phyloP scores from a whole-genome alignment of 2,329 filamentous ascomycete species.

The Aspergillus pseudoterreus region DNA sequence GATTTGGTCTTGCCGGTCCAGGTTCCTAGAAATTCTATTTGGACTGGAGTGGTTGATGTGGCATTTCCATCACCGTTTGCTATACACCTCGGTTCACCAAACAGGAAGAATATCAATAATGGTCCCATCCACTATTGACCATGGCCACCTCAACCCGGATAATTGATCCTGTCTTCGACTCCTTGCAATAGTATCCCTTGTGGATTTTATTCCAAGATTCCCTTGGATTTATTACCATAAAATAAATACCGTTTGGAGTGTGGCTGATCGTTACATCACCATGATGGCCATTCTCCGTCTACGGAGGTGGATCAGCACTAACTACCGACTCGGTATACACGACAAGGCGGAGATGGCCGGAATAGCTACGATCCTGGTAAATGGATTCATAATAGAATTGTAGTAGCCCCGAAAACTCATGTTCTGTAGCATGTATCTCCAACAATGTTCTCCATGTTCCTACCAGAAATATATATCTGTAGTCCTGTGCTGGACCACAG shows the following conservation, averaged over 20 bases:
- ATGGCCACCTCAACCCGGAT: background rate
- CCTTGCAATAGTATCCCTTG: conserved; percentile 1
- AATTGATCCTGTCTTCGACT: background rate
- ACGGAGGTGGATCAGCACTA: background rate
- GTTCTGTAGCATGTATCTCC: no score
- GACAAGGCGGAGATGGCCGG: no score
- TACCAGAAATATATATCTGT: no score
- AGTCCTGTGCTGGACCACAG: no score
- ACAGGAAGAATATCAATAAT: background rate
- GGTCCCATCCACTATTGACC: background rate
- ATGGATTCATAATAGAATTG: no score
- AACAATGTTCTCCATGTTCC: no score
- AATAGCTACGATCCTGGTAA: no score
- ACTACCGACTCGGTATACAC: background rate
- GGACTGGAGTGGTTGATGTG: no score
- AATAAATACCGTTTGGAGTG: background rate
- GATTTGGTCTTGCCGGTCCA: background rate
- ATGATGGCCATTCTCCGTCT: background rate
- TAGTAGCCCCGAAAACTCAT: no score
- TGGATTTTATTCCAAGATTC: no score
- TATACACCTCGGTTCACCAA: background rate
- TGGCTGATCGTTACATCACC: background rate
- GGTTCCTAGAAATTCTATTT: background rate
- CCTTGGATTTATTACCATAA: no score
- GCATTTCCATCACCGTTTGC: no score